Base-by-base conservation (phyloP, 345 rosid species). In the Linum usitatissimum region DNA sequence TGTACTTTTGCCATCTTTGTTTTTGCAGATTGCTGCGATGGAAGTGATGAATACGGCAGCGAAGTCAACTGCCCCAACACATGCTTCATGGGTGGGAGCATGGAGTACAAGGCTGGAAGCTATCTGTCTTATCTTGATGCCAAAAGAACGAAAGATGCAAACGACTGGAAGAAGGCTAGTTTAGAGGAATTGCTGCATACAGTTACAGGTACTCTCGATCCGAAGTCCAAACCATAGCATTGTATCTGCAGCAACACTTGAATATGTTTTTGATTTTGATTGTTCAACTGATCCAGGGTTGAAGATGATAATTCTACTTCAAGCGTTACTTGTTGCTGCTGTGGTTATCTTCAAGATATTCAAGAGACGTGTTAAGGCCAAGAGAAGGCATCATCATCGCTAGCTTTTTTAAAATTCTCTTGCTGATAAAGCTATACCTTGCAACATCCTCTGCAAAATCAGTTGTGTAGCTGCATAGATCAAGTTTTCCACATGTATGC, bases 71-170 rank as follows among this genome's bases (percentile, higher is more conserved):
- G 91, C 66, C 82, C 80, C 36, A 78, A 81, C 75, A 69, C 79
- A 5, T 86, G 91, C 42, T 62, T 85, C 64, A 81, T 81, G 84
- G 88, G 98, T 55, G 95, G 91, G 74, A 78, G 73, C 61, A 57
- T 84, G 23, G 76, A 78, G 75, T 85, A 87, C 74, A 81, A 78
- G 72, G 53, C 78, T 23, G 75, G 79, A 67, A 73, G 64, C 42
- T 20, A 61, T 64, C 68, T 64, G 30, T 58, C 84, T 53, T 66
- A 77, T 49, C 0, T 30, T 59, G 69, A 67, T 54, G 10, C 30
- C 10, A 45, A 45, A 45, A 45, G 51, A 45, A 13, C 13, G 15
- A 45, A 45, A 5, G 51, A 45, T 15, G 17, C 51, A 15, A 77
- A 76, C 48, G 82, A 74, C 58, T 63, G 68, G 12, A 73, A 70